Conservation (phyloP, 2,329 filamentous ascomycete genomes). For the Colletotrichum musae region DNA sequence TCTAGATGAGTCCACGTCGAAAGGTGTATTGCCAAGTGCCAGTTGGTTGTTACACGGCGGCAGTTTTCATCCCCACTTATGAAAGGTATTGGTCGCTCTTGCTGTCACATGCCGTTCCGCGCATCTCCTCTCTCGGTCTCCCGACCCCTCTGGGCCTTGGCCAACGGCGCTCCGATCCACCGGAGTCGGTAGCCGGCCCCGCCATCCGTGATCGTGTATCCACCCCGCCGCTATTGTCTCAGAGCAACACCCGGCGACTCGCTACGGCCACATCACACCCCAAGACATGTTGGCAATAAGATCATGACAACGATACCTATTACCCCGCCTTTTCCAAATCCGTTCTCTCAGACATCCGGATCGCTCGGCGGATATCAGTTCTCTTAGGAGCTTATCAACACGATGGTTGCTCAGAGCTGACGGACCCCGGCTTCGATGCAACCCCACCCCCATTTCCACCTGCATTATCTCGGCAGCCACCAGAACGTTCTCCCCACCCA, state of each 20-base stretch:
- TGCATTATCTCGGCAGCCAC: neutral
- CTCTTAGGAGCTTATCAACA: constrained; percentile 15
- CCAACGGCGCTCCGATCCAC: no score
- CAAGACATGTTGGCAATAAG: neutral
- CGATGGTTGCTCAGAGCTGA: neutral
- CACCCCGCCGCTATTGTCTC: neutral
- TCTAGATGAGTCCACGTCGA: no score
- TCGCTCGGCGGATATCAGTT: neutral
- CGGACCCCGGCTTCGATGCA: neutral
- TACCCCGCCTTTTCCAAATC: neutral
- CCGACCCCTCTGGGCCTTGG: neutral
- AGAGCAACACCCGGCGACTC: neutral
- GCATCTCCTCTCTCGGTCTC: neutral
- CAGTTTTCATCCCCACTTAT: no score
- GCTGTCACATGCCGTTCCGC: neutral
- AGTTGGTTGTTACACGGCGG: no score
- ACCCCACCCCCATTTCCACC: constrained; percentile 37
- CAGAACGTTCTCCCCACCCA: constrained; percentile 28
- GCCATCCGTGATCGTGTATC: neutral
- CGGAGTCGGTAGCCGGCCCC: neutral
- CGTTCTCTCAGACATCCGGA: no score
- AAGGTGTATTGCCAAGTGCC: no score
- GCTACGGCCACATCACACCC: neutral
- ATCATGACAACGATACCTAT: neutral
- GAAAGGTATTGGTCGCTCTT: no score